Evolutionary conservation across 2,329 filamentous ascomycete genomes (phyloP), one percentile per base, ranked within the genome.

Genomic region (Trichoderma sp.): DNA sequence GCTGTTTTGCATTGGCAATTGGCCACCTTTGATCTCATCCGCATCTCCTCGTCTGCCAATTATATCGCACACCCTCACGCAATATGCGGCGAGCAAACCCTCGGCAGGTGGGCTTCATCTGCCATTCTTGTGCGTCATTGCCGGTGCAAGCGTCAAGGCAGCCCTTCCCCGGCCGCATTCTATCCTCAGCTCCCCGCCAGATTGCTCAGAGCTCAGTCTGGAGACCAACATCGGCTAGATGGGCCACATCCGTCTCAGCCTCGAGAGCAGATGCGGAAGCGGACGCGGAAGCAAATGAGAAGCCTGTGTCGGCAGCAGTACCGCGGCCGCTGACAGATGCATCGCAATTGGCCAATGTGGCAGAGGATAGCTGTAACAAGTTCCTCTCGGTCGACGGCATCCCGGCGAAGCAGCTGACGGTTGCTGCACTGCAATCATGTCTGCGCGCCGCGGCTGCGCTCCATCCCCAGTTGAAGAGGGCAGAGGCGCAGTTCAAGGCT

Each of bases 361-460:
- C 83, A 35, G 77, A 81, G 68, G 80, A 79, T 45, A 80, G 81
- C 69, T 77, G 76, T 67, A 78, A 79, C 67, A 78, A 79, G 67
- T 83, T 86, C 59, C 73, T 84, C 42, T 79, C 78, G 22, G 79
- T 80, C 12, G 76, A 80, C 58, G 81, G 80, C 48, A 81, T 85
- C 35, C 84, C 83, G 0, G 76, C 80, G 2, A 78, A 82, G 69
- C 74, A 80, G 64, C 76, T 81, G 67, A 83, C 82, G 3, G 74
- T 77, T 8, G 77, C 78, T 3, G 82, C 82, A 6, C 78, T 86
- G 69, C 79, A 80, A 53, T 78, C 80, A 25, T 84, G 82, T 72
- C 78, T 80, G 61, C 79, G 77, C 65, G 82, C 81, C 25, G 83
- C 83, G 19, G 77, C 79, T n/a, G 75, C 78, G 10, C 77, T 83